Evolutionary conservation across 164 flowering plant genomes (phyloP), one percentile per base, ranked within the genome.

Genomic region (Nymphaea colorata): DNA sequence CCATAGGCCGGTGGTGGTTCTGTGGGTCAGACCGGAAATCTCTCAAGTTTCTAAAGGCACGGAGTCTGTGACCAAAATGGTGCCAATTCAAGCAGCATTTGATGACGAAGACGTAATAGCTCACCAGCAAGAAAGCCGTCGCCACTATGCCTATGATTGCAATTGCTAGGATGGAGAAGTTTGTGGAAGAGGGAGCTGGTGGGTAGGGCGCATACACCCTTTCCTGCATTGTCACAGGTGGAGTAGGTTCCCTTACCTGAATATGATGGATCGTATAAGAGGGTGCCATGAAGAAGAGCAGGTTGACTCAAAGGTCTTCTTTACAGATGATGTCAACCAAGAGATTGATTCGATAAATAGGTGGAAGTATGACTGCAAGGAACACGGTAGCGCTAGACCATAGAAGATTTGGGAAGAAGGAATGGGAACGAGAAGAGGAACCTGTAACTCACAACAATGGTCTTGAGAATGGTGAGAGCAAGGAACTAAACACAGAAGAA

Each of bases 101-200:
- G 82, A 91, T 94, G 66, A 91, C 91, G 43, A 94, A 94, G 68
- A 94, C 64, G 74, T 94, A 94, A 83, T 94, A 91, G 81, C 89
- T 76, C 4, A 91, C 79, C 1, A 94, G 87, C 65, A 94, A 73
- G 79, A 94, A 78, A 41, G 82, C 90, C 0, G 96, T 94, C 76
- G 90, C 83, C 4, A 85, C 36, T 63, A 94, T 91, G 43, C 98
- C 98, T 11, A 94, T 77, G 2, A 94, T 66, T 41, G 96, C 93
- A 12, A 94, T 77, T 47, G 84, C 90, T 53, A 94, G 77, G 65
- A 94, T 84, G 16, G 97, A 96, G 67, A 87, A 87, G 66, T 87
- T 81, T 41, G 79, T 69, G 66, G 76, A 78, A 0, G 87, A 60
- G 6, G 83, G 60, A 18, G 71, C 65, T 65, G 86, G 12, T 17